Base-by-base conservation (phyloP, 2,329 filamentous ascomycete genomes). In the Mycosphaerella sp. region DNA sequence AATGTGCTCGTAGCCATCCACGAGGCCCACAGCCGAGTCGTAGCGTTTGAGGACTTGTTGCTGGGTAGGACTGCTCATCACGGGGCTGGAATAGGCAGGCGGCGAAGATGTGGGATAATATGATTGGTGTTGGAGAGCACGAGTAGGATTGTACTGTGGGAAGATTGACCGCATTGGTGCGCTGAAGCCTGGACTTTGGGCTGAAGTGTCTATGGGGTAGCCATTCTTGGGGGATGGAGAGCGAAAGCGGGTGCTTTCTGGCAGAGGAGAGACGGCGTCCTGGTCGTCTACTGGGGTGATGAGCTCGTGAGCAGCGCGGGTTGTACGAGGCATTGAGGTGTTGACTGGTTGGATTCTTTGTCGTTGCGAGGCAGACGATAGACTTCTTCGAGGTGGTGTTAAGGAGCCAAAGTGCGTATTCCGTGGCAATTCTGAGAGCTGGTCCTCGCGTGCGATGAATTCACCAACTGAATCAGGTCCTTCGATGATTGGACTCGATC, bases 101-200 rank as follows among this genome's bases (percentile, higher is more conserved):
- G 80, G 79, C 10, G 85, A 83, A 48, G 57, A 44, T 29, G 78
- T 84, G 2, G 86, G 85, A 46, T 79, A 85, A 70, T 91, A 90
- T 45, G 80, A 72, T 65, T 91, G 87, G 54, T 82, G 80, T 52
- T 82, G 76, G 2, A 89, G 77, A 4, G 85, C 76, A 23, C 88
- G 67, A 1, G 78, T 78, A 2, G 82, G 84, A 64, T 91, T 83
- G 66, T 89, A 90, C 31, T 80, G 78, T 6, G 87, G 87, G 63
- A 91, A 91, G 63, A 91, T 89, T 23, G 86, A 90, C 32, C 80
- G 79, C 62, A 87, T 77, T 0, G 78, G 73, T 5, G 72, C 69
- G 56, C 71, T 47, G 42, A 55, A 46, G 29, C 45, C 45, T 34
- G 48, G 45, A 39, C 51, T 42, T 17, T 21, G 34, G 43, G 38